Evolutionary conservation across 176 grass and related monocot species (phyloP), one percentile per base, ranked within the genome.

Genomic region (Musa troglodytarum): DNA sequence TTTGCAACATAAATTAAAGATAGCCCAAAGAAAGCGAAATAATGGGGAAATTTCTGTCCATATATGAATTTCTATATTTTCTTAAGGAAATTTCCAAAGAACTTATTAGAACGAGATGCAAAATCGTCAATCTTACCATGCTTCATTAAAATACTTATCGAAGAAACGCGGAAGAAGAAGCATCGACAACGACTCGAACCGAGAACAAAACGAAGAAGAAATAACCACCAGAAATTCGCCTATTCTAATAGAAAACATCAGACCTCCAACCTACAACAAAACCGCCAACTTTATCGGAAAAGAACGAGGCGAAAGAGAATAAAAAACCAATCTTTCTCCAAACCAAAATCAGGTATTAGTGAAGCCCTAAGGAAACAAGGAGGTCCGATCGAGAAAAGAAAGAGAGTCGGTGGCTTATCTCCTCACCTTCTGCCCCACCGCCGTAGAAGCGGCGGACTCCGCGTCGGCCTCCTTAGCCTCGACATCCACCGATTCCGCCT

Each of bases 381-480:
- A n/a, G 15, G 14, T 2, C 12, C 43, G 56, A 56, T 29, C 23
- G 11, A 56, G 12, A 25, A n/a, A 73, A 73, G 11, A 17, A 13
- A 10, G 52, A 2, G 1, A 57, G 8, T 1, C 2, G 22, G 52
- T 17, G 55, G 52, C 50, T 53, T 29, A 52, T 1, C 65, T 10
- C 9, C 86, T 84, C 25, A 92, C 90, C 86, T 86, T 73, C 26
- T 63, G 66, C 59, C 15, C 67, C 11, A 69, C 83, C 20, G 12
- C 17, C 28, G 72, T 43, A 43, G 52, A 25, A 25, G 10, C 68
- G 25, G 52, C 34, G 20, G n/a, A 2, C 15, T 28, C 53, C 54
- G 12, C 65, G 11, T 70, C 74, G 1, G 70, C 78, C 15, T 22
- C 71, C 56, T 72, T 54, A 9, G 24, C 58, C 22, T 81, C 88